phyloP scores from a whole-genome alignment of 805 yeast genomes.

The Metschnikowia peoriensis region DNA sequence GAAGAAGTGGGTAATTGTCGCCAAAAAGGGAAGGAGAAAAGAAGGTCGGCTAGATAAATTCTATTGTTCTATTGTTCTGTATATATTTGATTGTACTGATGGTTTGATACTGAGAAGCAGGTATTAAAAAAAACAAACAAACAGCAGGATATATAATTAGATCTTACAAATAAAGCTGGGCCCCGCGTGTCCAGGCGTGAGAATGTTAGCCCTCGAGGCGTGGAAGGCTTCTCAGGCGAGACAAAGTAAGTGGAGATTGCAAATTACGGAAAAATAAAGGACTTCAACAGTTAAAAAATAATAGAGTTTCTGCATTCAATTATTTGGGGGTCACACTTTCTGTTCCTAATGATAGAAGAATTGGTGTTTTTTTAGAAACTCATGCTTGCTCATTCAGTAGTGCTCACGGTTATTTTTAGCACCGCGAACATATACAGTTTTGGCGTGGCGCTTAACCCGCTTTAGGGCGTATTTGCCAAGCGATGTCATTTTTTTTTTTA shows the following conservation, averaged over 20 bases:
- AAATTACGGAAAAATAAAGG: too few species aligned
- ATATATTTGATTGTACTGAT: too few species aligned
- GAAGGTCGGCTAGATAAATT: too few species aligned
- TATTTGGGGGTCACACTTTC: too few species aligned
- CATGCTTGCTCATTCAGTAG: not conserved
- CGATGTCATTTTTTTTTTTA: not conserved
- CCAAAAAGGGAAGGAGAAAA: too few species aligned
- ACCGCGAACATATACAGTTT: not conserved
- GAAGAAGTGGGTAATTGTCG: too few species aligned
- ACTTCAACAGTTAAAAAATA: too few species aligned
- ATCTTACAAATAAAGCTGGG: not conserved
- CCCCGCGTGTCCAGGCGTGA: not conserved
- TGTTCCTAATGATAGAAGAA: too few species aligned
- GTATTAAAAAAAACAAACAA: not conserved
- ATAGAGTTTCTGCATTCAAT: too few species aligned
- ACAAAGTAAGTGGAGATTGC: too few species aligned
- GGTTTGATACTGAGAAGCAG: not conserved
- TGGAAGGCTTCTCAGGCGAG: not conserved
- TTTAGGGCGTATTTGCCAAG: not conserved
- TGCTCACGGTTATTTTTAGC: not conserved
- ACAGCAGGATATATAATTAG: not conserved
- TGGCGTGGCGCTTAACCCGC: not conserved
- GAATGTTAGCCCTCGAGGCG: not conserved
- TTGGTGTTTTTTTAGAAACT: too few species aligned
- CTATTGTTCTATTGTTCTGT: too few species aligned